These are phyloP conservation scores for Hypomontagnella submonticulosa DNA, from an alignment of 495 filamentous ascomycete species.

Conservation along the genomic window DNA sequence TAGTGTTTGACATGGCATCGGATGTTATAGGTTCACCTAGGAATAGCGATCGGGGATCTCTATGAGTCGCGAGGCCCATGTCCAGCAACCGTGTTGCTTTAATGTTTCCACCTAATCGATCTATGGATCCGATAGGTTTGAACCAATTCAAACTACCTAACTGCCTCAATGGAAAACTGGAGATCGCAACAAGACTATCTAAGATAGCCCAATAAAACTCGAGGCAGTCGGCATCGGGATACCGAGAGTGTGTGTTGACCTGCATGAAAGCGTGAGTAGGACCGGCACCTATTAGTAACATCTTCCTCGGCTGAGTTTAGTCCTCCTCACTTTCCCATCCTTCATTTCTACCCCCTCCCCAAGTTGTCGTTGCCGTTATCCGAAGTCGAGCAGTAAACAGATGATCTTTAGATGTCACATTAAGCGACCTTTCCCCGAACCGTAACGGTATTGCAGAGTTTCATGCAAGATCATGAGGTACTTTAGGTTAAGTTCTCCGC, in stretches of 20 bases:
- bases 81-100: background rate
- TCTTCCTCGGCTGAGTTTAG: background rate
- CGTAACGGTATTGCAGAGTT: background rate
- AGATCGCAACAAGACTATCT: slow-evolving; percentile 31
- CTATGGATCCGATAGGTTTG: slow-evolving; percentile 37
- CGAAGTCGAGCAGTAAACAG: background rate
- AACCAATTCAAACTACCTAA: slow-evolving; percentile 5
- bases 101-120: slow-evolving; percentile 18
- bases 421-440: too few relatives aligned
- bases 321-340: background rate
- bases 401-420: too few relatives aligned
- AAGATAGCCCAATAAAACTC: slow-evolving; percentile 31
- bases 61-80: background rate
- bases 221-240: background rate
- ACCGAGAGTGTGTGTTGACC: slow-evolving; percentile 15
- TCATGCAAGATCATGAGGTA: slow-evolving; percentile 14
- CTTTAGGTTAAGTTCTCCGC: slow-evolving; percentile 19
- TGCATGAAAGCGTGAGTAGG: slow-evolving; percentile 19
- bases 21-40: slow-evolving; percentile 4
- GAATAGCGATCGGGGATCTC: slow-evolving; percentile 1
- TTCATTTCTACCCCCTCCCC: background rate
- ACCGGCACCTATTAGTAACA: background rate
- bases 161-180: slow-evolving; percentile 7
- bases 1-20: slow-evolving; percentile 1
- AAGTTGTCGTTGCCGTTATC: background rate